Conservation (phyloP, 805 yeast genomes). For the Wickerhamiella spandovensis region DNA sequence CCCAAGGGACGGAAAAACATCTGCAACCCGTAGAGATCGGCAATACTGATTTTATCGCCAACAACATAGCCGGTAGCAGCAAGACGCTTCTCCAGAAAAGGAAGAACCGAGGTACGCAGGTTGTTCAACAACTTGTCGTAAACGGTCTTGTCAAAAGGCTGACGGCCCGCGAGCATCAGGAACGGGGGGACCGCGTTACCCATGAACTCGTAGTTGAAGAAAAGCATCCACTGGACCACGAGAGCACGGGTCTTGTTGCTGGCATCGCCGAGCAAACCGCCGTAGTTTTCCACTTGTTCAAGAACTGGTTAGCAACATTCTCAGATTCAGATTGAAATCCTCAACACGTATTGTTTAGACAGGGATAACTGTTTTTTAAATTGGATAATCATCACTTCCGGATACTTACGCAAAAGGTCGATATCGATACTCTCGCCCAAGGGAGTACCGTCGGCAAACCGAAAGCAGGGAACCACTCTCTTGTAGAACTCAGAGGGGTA, state of each 20-base stretch:
- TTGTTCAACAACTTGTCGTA: conserved; percentile 37
- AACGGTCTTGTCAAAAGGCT: conserved; percentile 65
- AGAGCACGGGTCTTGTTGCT: conserved; percentile 29
- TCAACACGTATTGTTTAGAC: conserved; percentile 27
- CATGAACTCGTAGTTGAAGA: conserved; percentile 57
- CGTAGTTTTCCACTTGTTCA: conserved; percentile 1
- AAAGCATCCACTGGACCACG: conserved; percentile 66
- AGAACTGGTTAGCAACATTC: not conserved
- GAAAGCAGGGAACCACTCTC: not conserved
- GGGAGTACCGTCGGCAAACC: not conserved
- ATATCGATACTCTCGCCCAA: conserved; percentile 19
- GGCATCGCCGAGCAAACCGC: conserved; percentile 1
- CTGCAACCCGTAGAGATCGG: conserved; percentile 48
- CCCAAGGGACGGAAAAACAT: conserved; percentile 42
- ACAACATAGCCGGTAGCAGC: conserved; percentile 51
- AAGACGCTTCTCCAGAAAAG: conserved; percentile 32
- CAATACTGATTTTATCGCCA: conserved; percentile 51
- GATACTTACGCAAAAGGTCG: conserved; percentile 35
- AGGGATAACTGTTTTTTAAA: conserved; percentile 30
- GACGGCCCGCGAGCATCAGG: conserved; percentile 46
- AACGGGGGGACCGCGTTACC: conserved; percentile 36
- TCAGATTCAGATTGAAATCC: conserved; percentile 14
- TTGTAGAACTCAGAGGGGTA: conserved; percentile 35
- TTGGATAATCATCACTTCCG: conserved; percentile 22
- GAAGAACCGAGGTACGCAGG: conserved; percentile 16